These are phyloP conservation scores for Stentor roeselii DNA, from an alignment of 73 alveolate species.

Conservation along the genomic window DNA sequence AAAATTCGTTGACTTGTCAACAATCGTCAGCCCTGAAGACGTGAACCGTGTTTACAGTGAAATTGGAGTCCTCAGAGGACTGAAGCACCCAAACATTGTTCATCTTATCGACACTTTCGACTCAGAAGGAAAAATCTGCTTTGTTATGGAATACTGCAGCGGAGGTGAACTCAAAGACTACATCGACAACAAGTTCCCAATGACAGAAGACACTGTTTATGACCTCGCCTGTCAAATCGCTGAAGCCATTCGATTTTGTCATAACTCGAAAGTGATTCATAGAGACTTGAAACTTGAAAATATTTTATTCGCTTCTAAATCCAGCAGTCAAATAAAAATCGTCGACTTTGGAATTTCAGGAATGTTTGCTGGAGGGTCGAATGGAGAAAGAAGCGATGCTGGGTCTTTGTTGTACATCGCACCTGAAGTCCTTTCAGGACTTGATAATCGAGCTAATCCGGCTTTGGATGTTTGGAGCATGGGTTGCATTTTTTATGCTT, in stretches of 20 bases:
- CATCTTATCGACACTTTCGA: slow-evolving; percentile 34
- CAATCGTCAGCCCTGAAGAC: slow-evolving; percentile 31
- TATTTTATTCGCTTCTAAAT: slow-evolving; percentile 34
- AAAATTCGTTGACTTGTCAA: slow-evolving; percentile 34
- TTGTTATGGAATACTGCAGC: slow-evolving; percentile 44
- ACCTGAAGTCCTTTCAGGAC: slow-evolving; percentile 35
- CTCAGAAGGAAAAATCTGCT: slow-evolving; percentile 18
- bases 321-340: slow-evolving; percentile 29
- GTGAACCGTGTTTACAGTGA: slow-evolving; percentile 37
- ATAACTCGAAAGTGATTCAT: slow-evolving; percentile 36
- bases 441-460: slow-evolving; percentile 23
- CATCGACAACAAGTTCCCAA: slow-evolving; percentile 28
- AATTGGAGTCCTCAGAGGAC: slow-evolving; percentile 28
- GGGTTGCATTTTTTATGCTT: slow-evolving; percentile 28
- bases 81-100: slow-evolving; percentile 32
- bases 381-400: slow-evolving; percentile 15
- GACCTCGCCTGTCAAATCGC: background rate
- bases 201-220: slow-evolving; percentile 39
- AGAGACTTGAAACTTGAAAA: slow-evolving; percentile 50
- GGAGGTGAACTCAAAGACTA: slow-evolving; percentile 44
- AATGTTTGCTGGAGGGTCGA: slow-evolving; percentile 26
- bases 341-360: slow-evolving; percentile 56
- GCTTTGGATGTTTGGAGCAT: slow-evolving; percentile 19
- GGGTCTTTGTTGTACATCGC: slow-evolving; percentile 36
- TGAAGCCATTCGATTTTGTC: slow-evolving; percentile 30